Percentiles rank a stretch among this genome's conserved stretches.
These are phyloP conservation scores for Calvatia gigantea DNA, from an alignment of 768 basidiomycete genomes.

Conservation along the genomic window DNA sequence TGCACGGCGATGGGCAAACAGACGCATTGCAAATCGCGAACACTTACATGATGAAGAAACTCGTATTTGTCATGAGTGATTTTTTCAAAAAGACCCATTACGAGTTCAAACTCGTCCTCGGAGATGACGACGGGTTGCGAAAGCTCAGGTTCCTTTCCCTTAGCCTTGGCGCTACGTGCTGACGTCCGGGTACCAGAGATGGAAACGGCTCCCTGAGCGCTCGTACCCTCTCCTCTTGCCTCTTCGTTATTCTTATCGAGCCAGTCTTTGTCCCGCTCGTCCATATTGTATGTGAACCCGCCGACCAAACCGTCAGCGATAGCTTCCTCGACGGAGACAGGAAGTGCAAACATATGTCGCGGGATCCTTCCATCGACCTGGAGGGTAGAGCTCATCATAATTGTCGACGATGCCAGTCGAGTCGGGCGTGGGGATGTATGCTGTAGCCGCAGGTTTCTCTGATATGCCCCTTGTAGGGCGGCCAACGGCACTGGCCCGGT, in stretches of 20 bases:
- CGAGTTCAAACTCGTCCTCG: slow-evolving; percentile 92
- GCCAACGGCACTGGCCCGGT: slow-evolving; percentile 21
- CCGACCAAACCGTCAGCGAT: slow-evolving; percentile 57
- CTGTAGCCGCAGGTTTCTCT: slow-evolving; percentile 43
- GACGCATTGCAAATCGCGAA: background rate
- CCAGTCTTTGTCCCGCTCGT: slow-evolving; percentile 95
- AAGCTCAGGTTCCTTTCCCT: slow-evolving; percentile 79
- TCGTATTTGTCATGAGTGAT: slow-evolving; percentile 87
- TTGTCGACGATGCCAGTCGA: slow-evolving; percentile 77
- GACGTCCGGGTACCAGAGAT: slow-evolving; percentile 52
- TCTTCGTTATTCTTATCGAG: slow-evolving; percentile 88
- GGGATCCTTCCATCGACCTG: slow-evolving; percentile 72
- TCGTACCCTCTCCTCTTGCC: slow-evolving; percentile 82
- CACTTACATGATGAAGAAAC: slow-evolving; percentile 83
- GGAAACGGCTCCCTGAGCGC: slow-evolving; percentile 67
- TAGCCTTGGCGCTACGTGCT: slow-evolving; percentile 69
- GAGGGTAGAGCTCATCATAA: slow-evolving; percentile 74
- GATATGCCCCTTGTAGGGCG: slow-evolving; percentile 23
- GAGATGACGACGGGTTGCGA: slow-evolving; percentile 62
- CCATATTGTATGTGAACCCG: slow-evolving; percentile 89
- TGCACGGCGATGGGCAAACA: slow-evolving; percentile 21
- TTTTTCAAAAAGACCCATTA: slow-evolving; percentile 94
- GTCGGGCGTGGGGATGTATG: slow-evolving; percentile 92
- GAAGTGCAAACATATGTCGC: slow-evolving; percentile 76
- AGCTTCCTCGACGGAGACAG: slow-evolving; percentile 80